A percentile compares a stretch with the other conserved stretches of the same genome.
phyloP scores from a whole-genome alignment of 345 rosid species.

The Conringia planisiliqua region DNA sequence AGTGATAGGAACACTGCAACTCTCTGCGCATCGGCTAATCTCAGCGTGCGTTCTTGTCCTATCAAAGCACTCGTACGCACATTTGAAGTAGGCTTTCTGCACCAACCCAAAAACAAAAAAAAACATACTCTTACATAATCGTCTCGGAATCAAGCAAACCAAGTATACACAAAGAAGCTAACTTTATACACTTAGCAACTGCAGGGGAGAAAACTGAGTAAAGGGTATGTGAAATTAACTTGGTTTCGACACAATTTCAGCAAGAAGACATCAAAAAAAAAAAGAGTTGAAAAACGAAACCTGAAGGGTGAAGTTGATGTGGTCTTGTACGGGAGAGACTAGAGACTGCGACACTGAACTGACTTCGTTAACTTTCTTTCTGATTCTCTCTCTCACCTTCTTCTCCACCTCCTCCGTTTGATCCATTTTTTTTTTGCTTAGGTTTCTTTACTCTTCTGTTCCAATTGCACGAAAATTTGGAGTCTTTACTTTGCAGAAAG shows the following conservation, averaged over 20 bases:
- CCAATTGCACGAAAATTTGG: not conserved
- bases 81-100: conserved; percentile 92
- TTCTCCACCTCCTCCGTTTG: conserved; percentile 59
- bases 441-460: not conserved
- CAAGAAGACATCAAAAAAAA: not conserved
- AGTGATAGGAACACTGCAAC: conserved; percentile 75
- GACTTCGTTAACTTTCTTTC: conserved; percentile 61
- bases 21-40: conserved; percentile 70
- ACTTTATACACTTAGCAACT: not conserved
- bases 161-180: not conserved
- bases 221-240: not conserved
- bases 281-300: conserved; percentile 24
- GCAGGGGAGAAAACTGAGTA: not conserved
- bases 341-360: conserved; percentile 65
- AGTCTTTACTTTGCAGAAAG: not conserved
- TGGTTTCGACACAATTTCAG: not conserved
- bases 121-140: not conserved
- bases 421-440: conserved; percentile 38
- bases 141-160: not conserved
- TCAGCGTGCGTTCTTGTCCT: conserved; percentile 66
- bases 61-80: conserved; percentile 93
- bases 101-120: conserved; percentile 8
- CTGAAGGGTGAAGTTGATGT: conserved; percentile 90
- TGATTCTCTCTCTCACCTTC: conserved; percentile 60
- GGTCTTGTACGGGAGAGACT: conserved; percentile 75